phyloP scores from a whole-genome alignment of 257 asterid species.

The Salvia hispanica region DNA sequence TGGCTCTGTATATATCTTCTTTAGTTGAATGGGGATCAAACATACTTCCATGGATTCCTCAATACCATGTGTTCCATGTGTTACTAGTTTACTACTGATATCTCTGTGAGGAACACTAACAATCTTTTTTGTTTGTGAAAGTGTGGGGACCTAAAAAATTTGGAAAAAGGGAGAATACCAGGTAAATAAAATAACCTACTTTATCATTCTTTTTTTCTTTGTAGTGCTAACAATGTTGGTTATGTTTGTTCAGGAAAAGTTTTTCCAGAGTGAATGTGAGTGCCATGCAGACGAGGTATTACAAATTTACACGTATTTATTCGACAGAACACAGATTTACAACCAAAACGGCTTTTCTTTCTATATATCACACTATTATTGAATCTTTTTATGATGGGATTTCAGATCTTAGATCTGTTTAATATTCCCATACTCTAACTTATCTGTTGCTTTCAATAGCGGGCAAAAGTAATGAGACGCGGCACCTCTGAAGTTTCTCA shows the following conservation, averaged over 20 bases:
- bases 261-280: slow-evolving; percentile 16
- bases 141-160: slow-evolving; percentile 42
- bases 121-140: slow-evolving; percentile 30
- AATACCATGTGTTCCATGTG: slow-evolving; percentile 24
- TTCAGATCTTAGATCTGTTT: slow-evolving; percentile 13
- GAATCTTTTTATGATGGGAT: slow-evolving; percentile 24
- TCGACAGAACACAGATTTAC: slow-evolving; percentile 26
- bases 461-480: slow-evolving; percentile 37
- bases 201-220: slow-evolving; percentile 16
- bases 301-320: slow-evolving; percentile 18
- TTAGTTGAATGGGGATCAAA: slow-evolving; percentile 18
- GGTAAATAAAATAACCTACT: slow-evolving; percentile 36
- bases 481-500: slow-evolving; percentile 27
- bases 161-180: slow-evolving; percentile 29
- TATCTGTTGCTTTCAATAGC: slow-evolving; percentile 35
- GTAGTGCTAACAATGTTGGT: slow-evolving; percentile 28
- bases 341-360: slow-evolving; percentile 7
- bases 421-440: slow-evolving; percentile 24
- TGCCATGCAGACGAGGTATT: slow-evolving; percentile 29
- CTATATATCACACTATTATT: slow-evolving; percentile 3
- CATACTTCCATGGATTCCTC: slow-evolving; percentile 17
- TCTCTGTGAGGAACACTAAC: slow-evolving; percentile 18
- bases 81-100: slow-evolving; percentile 4
- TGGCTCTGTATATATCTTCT: slow-evolving; percentile 30
- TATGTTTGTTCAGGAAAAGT: slow-evolving; percentile 28